Conservation (phyloP, 2,329 filamentous ascomycete species). For the Fusarium torreyae region DNA sequence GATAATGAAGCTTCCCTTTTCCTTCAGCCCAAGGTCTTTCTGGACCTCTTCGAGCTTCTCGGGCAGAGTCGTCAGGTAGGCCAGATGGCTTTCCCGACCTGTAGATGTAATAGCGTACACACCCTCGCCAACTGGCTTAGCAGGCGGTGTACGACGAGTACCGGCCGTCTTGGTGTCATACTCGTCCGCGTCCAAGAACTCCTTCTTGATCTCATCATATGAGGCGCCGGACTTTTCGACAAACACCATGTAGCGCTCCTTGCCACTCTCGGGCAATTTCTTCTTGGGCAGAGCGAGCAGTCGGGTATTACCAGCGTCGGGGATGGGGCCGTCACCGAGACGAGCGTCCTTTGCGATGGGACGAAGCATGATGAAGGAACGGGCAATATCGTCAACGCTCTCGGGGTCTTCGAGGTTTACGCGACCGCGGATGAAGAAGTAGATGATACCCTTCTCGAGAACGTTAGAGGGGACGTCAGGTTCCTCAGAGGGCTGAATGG, state of each 20-base stretch:
- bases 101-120: constrained; percentile 86
- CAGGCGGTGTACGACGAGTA: constrained; percentile 76
- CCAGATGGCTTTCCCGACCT: constrained; percentile 80
- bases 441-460: constrained; percentile 89
- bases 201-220: constrained; percentile 79
- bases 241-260: constrained; percentile 84
- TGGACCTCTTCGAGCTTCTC: constrained; percentile 79
- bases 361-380: constrained; percentile 84
- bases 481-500: constrained; percentile 45
- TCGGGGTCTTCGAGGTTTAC: constrained; percentile 81
- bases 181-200: constrained; percentile 76
- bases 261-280: constrained; percentile 76
- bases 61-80: constrained; percentile 84
- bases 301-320: constrained; percentile 73
- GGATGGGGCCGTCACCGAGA: constrained; percentile 67
- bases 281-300: constrained; percentile 89
- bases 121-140: constrained; percentile 85
- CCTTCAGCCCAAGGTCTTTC: constrained; percentile 78
- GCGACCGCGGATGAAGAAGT: constrained; percentile 89
- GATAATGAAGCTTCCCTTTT: constrained; percentile 82
- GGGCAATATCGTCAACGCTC: constrained; percentile 79
- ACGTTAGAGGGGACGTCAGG: constrained; percentile 65
- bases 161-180: constrained; percentile 85
- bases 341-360: constrained; percentile 78
- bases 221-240: constrained; percentile 80